These are phyloP conservation scores for Yamadazyma diospyri DNA, from an alignment of 1,139 yeast genomes.

Conservation along the genomic window DNA sequence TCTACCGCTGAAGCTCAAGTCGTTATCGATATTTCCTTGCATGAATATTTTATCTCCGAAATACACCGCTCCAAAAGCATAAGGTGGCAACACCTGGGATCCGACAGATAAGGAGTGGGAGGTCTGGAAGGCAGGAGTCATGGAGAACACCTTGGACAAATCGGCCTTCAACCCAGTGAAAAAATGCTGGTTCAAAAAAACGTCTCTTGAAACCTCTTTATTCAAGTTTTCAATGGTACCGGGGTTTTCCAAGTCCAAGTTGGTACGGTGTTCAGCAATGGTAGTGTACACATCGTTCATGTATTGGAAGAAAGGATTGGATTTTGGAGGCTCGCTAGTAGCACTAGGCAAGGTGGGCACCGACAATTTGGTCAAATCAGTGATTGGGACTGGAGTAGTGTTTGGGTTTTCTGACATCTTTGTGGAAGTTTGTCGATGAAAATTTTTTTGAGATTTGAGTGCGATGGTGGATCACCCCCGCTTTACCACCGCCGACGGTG, in stretches of 20 bases:
- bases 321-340: conserved; percentile 49
- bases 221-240: conserved; percentile 92
- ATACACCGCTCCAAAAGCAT: conserved; percentile 86
- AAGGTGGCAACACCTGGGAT: conserved; percentile 81
- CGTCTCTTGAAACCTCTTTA: conserved; percentile 93
- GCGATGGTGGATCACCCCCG: not conserved
- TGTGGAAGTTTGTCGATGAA: conserved; percentile 5
- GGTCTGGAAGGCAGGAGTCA: conserved; percentile 96
- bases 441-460: conserved; percentile 3
- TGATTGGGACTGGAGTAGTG: conserved; percentile 36
- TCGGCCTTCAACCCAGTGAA: conserved; percentile 98
- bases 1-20: conserved; percentile 82
- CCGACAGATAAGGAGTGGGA: conserved; percentile 93
- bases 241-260: conserved; percentile 83
- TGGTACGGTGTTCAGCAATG: conserved; percentile 73
- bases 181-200: conserved; percentile 82
- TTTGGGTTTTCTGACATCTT: conserved; percentile 17
- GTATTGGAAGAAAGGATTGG: conserved; percentile 81
- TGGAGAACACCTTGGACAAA: conserved; percentile 83
- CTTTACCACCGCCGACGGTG: not conserved
- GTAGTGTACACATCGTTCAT: conserved; percentile 73
- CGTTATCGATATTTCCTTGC: conserved; percentile 92
- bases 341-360: conserved; percentile 59
- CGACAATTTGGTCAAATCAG: conserved; percentile 51
- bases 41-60: conserved; percentile 83